These are phyloP conservation scores for Schrenkiella parvula DNA, from an alignment of 345 rosid species.

Conservation along the genomic window DNA sequence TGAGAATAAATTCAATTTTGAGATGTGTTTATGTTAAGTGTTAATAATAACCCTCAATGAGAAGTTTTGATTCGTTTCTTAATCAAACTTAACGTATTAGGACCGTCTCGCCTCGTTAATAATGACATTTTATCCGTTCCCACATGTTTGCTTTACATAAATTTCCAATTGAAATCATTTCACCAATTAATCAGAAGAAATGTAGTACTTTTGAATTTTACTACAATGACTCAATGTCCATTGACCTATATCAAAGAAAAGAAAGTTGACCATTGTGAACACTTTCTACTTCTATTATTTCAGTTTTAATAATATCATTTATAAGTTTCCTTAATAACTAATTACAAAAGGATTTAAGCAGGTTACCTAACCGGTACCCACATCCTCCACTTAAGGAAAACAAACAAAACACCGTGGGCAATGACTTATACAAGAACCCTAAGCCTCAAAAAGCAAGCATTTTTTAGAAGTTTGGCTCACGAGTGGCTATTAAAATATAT, in stretches of 20 bases:
- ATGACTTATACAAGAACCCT: constrained; percentile 1
- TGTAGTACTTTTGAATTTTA: constrained; percentile 1
- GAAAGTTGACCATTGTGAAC: not conserved
- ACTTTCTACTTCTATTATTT: not conserved
- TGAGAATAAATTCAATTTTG: not conserved
- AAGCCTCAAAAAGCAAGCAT: not conserved
- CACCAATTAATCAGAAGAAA: not conserved
- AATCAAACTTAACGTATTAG: not conserved
- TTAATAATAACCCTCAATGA: not conserved
- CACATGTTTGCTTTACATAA: not conserved
- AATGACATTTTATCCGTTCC: constrained; percentile 8
- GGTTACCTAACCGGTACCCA: not conserved
- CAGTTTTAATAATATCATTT: not conserved
- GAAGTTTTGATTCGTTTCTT: not conserved
- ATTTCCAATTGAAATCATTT: not conserved
- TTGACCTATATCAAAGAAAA: not conserved
- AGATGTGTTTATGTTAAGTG: not conserved
- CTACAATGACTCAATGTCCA: not conserved
- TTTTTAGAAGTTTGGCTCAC: not conserved
- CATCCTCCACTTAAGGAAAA: not conserved
- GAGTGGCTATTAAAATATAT: not conserved
- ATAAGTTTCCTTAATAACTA: not conserved
- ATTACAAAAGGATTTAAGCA: not conserved
- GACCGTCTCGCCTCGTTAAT: not conserved
- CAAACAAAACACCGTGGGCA: not conserved